phyloP scores from a whole-genome alignment of 805 yeast genomes.

The Cephaloascus albidus region DNA sequence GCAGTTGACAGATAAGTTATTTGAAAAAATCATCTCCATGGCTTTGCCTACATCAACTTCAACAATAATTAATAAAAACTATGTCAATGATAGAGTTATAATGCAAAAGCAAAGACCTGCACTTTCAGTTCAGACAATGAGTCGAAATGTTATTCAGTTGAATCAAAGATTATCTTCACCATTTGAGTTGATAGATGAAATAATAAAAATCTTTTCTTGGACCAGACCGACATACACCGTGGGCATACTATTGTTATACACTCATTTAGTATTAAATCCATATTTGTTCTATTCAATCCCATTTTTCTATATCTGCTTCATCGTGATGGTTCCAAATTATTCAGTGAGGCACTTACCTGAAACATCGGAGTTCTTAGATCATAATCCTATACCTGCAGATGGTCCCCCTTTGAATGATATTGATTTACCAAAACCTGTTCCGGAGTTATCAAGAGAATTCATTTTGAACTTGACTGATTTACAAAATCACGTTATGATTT shows the following conservation, averaged over 20 bases:
- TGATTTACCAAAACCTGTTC: conserved; percentile 58
- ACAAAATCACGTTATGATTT: conserved; percentile 70
- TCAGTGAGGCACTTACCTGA: conserved; percentile 57
- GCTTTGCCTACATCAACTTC: conserved; percentile 59
- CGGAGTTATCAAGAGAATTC: conserved; percentile 73
- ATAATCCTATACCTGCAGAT: conserved; percentile 36
- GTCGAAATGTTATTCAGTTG: conserved; percentile 54
- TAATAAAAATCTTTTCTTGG: conserved; percentile 56
- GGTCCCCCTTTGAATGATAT: conserved; percentile 42
- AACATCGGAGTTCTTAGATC: conserved; percentile 10
- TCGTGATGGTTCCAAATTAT: conserved; percentile 63
- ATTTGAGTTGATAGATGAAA: conserved; percentile 50
- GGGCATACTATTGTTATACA: conserved; percentile 38
- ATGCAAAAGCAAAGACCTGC: conserved; percentile 59
- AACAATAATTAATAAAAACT: conserved; percentile 25
- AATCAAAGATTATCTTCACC: conserved; percentile 55
- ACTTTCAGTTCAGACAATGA: conserved; percentile 60
- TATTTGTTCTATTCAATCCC: conserved; percentile 45
- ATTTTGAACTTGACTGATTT: conserved; percentile 71
- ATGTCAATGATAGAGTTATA: conserved; percentile 43
- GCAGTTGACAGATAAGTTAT: conserved; percentile 53
- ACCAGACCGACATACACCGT: conserved; percentile 50
- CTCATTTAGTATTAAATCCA: conserved; percentile 55
- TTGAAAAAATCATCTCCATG: conserved; percentile 64
- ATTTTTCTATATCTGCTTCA: conserved; percentile 38